Evolutionary conservation across 768 basidiomycete genomes (phyloP).

Genomic region (Russula sp.): DNA sequence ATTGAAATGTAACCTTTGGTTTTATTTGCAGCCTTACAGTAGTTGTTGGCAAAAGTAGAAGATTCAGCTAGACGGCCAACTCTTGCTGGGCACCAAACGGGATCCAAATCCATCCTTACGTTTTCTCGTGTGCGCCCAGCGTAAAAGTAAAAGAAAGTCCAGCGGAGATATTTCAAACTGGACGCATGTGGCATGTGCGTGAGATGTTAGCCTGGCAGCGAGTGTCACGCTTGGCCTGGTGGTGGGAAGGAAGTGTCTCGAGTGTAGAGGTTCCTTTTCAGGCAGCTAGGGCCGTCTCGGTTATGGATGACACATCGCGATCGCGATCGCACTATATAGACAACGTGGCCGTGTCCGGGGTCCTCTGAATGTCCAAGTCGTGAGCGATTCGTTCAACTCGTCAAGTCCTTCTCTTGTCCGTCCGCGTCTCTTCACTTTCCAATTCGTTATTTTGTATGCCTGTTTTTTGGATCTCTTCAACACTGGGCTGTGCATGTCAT

Average conservation of each 20-base stretch:
- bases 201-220: not conserved
- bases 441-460: not conserved
- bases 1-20: not conserved
- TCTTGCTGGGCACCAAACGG: not conserved
- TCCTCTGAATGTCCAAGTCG: not conserved
- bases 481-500: not conserved
- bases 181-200: not conserved
- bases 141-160: not conserved
- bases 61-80: constrained; percentile 1
- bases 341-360: constrained; percentile 19
- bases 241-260: not conserved
- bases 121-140: not conserved
- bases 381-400: not conserved
- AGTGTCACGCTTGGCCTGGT: not conserved
- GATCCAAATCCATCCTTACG: not conserved
- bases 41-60: constrained; percentile 9
- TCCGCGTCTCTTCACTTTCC: not conserved
- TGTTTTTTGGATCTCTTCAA: constrained; percentile 7
- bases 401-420: constrained; percentile 12
- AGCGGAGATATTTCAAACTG: not conserved
- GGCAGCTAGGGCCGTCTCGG: not conserved
- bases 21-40: not conserved
- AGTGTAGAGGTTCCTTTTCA: not conserved
- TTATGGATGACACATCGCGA: not conserved
- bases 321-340: constrained; percentile 7